Percentiles rank a stretch among this genome's conserved stretches.
These are phyloP conservation scores for Cutaneotrichosporon sp. DNA, from an alignment of 1,284 basidiomycete species.

Conservation along the genomic window DNA sequence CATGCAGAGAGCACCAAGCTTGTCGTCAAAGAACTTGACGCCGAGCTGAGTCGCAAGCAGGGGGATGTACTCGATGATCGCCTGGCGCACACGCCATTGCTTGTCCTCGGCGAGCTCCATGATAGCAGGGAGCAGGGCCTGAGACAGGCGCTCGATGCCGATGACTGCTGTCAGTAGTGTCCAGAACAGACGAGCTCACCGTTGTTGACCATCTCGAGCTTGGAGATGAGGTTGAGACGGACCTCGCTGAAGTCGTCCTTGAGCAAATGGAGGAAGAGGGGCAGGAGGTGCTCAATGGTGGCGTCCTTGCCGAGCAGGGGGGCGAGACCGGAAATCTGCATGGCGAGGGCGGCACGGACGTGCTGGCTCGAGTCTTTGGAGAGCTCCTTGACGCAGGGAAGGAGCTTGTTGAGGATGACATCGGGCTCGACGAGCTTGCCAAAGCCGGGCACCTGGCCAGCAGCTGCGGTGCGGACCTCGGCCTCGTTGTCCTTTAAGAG, in stretches of 20 bases:
- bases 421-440: conserved; percentile 92
- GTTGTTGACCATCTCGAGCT: conserved; percentile 92
- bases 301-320: conserved; percentile 91
- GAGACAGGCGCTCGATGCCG: conserved; percentile 91
- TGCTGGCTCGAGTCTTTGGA: conserved; percentile 94
- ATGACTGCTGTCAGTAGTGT: conserved; percentile 64
- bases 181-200: background rate
- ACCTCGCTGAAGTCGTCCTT: conserved; percentile 99
- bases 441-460: conserved; percentile 96
- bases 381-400: conserved; percentile 95
- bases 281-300: conserved; percentile 95
- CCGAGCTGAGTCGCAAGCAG: conserved; percentile 95
- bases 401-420: conserved; percentile 85
- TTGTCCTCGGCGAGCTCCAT: conserved; percentile 99
- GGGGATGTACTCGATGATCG: conserved; percentile 98
- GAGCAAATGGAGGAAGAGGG: conserved; percentile 90
- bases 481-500: conserved; percentile 98
- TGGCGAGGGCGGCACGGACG: conserved; percentile 93
- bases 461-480: conserved; percentile 93
- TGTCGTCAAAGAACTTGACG: conserved; percentile 96
- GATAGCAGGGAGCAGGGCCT: conserved; percentile 95
- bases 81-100: conserved; percentile 99
- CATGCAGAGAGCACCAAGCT: conserved; percentile 96
- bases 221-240: conserved; percentile 96
- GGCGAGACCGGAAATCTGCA: conserved; percentile 95